Base-by-base conservation (phyloP, 2,329 filamentous ascomycete species). In the Fusarium sp. region DNA sequence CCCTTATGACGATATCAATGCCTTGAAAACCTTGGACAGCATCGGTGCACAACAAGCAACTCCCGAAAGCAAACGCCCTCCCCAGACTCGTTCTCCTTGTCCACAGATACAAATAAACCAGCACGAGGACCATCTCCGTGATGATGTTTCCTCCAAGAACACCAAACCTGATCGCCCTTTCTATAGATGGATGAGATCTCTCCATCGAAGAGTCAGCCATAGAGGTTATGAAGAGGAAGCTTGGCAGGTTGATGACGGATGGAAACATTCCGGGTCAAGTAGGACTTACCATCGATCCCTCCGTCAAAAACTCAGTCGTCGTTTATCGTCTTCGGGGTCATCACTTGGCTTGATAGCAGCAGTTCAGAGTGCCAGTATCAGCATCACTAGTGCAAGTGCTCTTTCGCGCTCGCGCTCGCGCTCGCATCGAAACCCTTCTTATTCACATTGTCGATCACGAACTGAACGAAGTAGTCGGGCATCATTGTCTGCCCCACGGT, bases 281-380 rank as follows among this genome's bases (percentile, higher is more conserved):
- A 35, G 50, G 14, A 10, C 53, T 37, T 47, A 53, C n/a, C 51
- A 50, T 30, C 52, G 24, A 46, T 48, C 56, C 32, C 28, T 63
- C n/a, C 47, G 40, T 44, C 57, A 56, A 40, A 70, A 52, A 65
- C 40, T 59, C 9, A 56, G 60, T 70, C 84, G 85, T 71, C 83
- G 86, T 60, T 85, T 88, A 56, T 88, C 87, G 9, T 91, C 90
- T 3, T 92, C 92, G 14, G 86, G 86, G 2, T 93, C 92, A 8
- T 96, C 94, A 0, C 89, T 92, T 62, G 91, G 87, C 3, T 94
- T 94, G 74, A 88, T 97, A 39, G 88, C 90, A n/a, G 90, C 88
- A 17, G 86, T 96, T 70, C 93, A 91, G 76, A 96, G 93, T 65
- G 91, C 92, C 52, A 94, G 91, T 61, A 84, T 93, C 62, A 97